Conservation (phyloP, 1,284 basidiomycete genomes). For the Xerocomus tenax region DNA sequence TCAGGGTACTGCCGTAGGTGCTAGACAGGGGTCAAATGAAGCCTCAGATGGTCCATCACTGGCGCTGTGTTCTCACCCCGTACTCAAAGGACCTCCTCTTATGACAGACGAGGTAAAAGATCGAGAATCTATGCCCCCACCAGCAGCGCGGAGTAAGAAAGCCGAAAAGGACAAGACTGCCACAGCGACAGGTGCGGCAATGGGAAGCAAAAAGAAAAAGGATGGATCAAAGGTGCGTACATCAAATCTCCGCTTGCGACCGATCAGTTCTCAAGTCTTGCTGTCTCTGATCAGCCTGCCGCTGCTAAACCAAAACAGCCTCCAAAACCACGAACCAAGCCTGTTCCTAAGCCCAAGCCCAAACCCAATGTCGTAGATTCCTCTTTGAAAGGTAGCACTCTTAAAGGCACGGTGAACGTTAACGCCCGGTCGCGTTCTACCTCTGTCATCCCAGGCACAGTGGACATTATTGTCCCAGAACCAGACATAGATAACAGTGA, state of each 20-base stretch:
- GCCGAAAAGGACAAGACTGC: conserved; percentile 21
- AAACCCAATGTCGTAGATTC: conserved; percentile 18
- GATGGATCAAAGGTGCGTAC: conserved; percentile 22
- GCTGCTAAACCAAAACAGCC: conserved; percentile 26
- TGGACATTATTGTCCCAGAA: conserved; percentile 35
- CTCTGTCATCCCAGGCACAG: conserved; percentile 48
- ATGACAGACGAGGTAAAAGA: conserved; percentile 30
- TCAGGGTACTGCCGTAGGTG: background rate
- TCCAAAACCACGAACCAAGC: conserved; percentile 29
- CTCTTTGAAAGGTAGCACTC: conserved; percentile 22
- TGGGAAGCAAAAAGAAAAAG: conserved; percentile 25
- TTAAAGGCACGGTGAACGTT: conserved; percentile 29
- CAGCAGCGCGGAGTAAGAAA: conserved; percentile 32
- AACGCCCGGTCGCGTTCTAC: conserved; percentile 57
- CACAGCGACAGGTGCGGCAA: background rate
- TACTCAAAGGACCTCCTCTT: conserved; percentile 3
- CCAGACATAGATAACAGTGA: conserved; percentile 50
- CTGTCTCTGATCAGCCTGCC: conserved; percentile 10
- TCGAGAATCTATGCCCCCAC: conserved; percentile 53
- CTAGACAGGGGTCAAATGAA: conserved; percentile 1
- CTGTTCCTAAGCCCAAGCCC: conserved; percentile 24
- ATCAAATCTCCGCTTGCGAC: background rate
- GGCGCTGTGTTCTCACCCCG: conserved; percentile 2
- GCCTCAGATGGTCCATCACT: conserved; percentile 3
- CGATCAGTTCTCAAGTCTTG: background rate